Evolutionary conservation across 2,329 filamentous ascomycete species (phyloP).

Genomic region (Fusarium pininemorale): DNA sequence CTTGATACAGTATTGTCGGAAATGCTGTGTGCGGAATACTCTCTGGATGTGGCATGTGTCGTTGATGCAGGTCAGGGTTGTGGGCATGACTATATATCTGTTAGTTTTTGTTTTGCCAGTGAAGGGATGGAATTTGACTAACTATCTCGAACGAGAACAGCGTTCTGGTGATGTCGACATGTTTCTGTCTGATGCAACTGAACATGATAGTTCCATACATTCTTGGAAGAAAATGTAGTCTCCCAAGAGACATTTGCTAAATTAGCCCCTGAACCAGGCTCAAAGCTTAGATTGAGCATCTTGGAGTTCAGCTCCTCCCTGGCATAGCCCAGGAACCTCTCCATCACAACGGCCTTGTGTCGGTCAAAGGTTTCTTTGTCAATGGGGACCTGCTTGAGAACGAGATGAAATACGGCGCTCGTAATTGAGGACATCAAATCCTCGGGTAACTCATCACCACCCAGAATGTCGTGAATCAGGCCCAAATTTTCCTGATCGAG

Average conservation of each 20-base stretch:
- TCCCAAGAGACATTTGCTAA: not conserved
- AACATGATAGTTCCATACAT: not conserved
- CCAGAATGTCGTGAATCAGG: not conserved
- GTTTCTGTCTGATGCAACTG: not conserved
- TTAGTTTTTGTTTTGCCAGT: not conserved
- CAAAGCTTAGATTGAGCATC: not conserved
- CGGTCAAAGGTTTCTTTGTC: not conserved
- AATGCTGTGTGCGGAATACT: not conserved
- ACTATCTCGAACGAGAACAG: not conserved
- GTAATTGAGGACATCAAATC: not conserved
- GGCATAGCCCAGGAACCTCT: not conserved
- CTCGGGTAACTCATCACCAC: not conserved
- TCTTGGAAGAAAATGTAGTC: not conserved
- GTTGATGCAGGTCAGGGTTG: not conserved
- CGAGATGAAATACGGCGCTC: not conserved
- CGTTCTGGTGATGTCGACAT: not conserved
- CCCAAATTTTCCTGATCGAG: not conserved
- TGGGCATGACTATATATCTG: not conserved
- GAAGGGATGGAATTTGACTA: not conserved
- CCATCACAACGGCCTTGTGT: not conserved
- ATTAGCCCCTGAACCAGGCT: not conserved
- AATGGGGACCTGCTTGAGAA: not conserved
- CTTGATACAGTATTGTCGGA: not conserved
- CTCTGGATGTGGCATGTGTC: not conserved
- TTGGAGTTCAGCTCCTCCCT: not conserved